Base-by-base conservation (phyloP, 306 rosid genomes). In the Cucurbita maxima region DNA sequence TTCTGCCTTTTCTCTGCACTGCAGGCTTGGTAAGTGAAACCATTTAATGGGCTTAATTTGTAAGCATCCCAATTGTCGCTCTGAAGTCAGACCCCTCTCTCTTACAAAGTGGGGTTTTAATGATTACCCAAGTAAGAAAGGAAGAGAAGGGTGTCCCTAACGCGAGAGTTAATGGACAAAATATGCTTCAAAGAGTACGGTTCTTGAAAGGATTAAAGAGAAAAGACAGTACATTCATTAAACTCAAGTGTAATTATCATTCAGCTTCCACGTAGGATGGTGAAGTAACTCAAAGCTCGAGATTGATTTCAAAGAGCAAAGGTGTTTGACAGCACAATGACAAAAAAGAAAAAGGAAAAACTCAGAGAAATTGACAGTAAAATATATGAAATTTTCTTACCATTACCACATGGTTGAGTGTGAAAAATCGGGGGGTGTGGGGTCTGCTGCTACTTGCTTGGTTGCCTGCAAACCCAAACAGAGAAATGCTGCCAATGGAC, bases 251-350 rank as follows among this genome's bases (percentile, higher is more conserved):
- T 40, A 54, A 38, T 72, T 53, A 55, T 72, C 37, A 18, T 52
- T 55, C 7, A 11, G 52, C 36, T 50, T 69, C 74, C 74, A 69
- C 43, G 58, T 48, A 25, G 73, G 58, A 69, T 48, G 14, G 14
- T 69, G 12, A 48, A 70, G 56, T 20, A 62, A 20, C 58, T 22
- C 74, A 50, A 15, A 50, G 45, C 74, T 70, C 74, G 74, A 70
- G 58, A 70, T 50, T 70, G 74, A 70, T 70, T 51, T 70, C 44
- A 44, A 50, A 45, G 25, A 72, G 50, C 63, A 52, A 72, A 54
- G 38, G 38, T 72, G 63, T 72, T 72, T 72, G 76, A 72, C 76
- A 72, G 51, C 76, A 72, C 76, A 72, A 72, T 72, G 63, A 72
- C 63, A 72, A 68, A 66, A 41, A 44, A 43, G 9, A 15, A 51